Evolutionary conservation across 1,284 basidiomycete species (phyloP).

Genomic region (Pterulicium gracile): DNA sequence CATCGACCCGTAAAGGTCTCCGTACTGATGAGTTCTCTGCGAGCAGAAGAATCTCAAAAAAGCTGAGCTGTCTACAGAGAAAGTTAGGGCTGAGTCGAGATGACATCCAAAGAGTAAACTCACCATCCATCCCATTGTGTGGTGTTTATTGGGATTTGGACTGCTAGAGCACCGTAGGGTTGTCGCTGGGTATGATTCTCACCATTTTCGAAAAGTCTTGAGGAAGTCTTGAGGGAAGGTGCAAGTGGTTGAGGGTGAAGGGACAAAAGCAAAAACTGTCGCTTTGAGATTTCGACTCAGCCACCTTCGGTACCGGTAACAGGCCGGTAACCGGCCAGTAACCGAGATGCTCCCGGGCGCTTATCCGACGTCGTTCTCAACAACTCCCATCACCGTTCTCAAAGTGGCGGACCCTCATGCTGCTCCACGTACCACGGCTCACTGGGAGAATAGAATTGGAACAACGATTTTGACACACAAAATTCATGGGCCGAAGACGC

Average conservation of each 20-base stretch:
- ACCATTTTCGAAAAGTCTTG: constrained; percentile 36
- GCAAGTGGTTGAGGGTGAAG: background rate
- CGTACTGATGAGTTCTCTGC: constrained; percentile 51
- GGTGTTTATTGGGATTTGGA: constrained; percentile 17
- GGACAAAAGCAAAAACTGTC: no score
- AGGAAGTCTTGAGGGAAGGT: constrained; percentile 16
- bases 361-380: no score
- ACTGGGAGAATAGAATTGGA: no score
- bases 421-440: no score
- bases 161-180: constrained; percentile 26
- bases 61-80: constrained; percentile 18
- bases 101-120: constrained; percentile 31
- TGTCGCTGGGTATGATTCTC: constrained; percentile 18
- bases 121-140: constrained; percentile 43
- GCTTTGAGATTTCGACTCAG: no score
- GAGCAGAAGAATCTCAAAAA: constrained; percentile 16
- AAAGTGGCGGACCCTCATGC: no score
- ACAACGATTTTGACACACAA: no score
- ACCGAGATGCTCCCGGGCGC: no score
- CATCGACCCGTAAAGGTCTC: constrained; percentile 25
- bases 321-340: no score
- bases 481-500: no score
- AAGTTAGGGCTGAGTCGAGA: constrained; percentile 9
- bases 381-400: no score
- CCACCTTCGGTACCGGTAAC: no score